Evolutionary conservation across 2,329 filamentous ascomycete genomes (phyloP).

Genomic region (Raffaelea arxii): DNA sequence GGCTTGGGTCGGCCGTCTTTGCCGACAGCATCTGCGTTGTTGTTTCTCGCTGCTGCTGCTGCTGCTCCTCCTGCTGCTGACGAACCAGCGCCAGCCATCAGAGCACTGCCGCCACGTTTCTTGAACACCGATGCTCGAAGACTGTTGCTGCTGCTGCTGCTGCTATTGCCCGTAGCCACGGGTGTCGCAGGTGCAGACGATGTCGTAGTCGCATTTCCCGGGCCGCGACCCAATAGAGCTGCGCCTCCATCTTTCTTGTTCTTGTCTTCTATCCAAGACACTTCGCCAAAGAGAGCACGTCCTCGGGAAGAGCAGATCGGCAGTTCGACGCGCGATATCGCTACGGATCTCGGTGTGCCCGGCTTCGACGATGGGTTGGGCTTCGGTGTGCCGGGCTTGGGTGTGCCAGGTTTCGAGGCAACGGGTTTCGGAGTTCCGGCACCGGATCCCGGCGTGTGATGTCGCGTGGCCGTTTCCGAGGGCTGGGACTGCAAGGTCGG

Average conservation of each 20-base stretch:
- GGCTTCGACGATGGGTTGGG: no score
- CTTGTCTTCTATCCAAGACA: slow-evolving; percentile 6
- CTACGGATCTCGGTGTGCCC: background rate
- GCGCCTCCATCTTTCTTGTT: slow-evolving; percentile 6
- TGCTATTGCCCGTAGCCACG: slow-evolving; percentile 4
- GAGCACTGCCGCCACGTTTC: slow-evolving; percentile 2
- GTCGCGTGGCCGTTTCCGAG: background rate
- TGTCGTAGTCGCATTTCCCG: background rate
- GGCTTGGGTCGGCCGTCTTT: slow-evolving; percentile 9
- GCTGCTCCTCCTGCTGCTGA: background rate
- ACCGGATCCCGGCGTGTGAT: background rate
- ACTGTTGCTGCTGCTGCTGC: slow-evolving; percentile 7
- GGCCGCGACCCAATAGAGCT: background rate
- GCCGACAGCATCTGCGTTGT: background rate
- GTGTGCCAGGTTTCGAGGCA: background rate
- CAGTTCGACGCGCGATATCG: background rate
- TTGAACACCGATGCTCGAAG: slow-evolving; percentile 11
- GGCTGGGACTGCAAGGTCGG: background rate
- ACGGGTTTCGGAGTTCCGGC: slow-evolving; percentile 1
- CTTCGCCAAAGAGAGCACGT: slow-evolving; percentile 8
- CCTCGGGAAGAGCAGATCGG: slow-evolving; percentile 10
- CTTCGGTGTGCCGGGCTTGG: background rate
- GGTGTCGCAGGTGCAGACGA: background rate
- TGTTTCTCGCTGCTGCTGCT: background rate
- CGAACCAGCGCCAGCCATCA: background rate